Conservation (phyloP, 257 asterid genomes). For the Solanum clarkiae region DNA sequence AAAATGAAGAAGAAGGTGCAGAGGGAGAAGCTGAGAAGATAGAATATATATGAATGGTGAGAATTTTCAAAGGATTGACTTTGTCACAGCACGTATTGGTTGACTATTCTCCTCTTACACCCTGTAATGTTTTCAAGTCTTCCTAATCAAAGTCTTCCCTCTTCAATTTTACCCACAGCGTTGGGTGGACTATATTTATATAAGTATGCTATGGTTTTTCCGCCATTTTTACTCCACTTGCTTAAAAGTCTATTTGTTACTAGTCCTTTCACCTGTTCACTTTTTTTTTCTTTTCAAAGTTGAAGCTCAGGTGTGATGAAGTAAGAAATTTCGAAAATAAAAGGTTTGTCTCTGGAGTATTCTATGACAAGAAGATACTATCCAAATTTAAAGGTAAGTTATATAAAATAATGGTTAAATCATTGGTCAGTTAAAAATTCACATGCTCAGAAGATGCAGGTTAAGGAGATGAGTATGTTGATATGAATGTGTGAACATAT, state of each 20-base stretch:
- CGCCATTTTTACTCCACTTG: not conserved
- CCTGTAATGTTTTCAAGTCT: not conserved
- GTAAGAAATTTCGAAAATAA: too few species aligned
- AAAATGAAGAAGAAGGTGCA: not conserved
- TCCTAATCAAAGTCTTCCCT: not conserved
- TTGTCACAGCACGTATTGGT: not conserved
- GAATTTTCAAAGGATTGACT: not conserved
- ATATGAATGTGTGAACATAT: too few species aligned
- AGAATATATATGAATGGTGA: not conserved
- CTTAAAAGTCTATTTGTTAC: too few species aligned
- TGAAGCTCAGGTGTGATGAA: too few species aligned
- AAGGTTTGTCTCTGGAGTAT: too few species aligned
- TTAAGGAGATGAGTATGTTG: too few species aligned
- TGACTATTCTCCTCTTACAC: not conserved
- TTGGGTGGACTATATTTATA: not conserved
- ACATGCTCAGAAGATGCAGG: too few species aligned
- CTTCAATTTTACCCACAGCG: not conserved
- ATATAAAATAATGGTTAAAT: too few species aligned
- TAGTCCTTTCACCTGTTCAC: too few species aligned
- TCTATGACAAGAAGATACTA: fast-evolving
- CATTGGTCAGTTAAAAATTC: too few species aligned
- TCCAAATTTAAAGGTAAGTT: too few species aligned
- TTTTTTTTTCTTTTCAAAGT: too few species aligned
- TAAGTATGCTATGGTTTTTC: not conserved
- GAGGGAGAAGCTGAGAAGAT: not conserved